Conservation (phyloP, 176 grass and related monocot genomes). For the Avena sativa region DNA sequence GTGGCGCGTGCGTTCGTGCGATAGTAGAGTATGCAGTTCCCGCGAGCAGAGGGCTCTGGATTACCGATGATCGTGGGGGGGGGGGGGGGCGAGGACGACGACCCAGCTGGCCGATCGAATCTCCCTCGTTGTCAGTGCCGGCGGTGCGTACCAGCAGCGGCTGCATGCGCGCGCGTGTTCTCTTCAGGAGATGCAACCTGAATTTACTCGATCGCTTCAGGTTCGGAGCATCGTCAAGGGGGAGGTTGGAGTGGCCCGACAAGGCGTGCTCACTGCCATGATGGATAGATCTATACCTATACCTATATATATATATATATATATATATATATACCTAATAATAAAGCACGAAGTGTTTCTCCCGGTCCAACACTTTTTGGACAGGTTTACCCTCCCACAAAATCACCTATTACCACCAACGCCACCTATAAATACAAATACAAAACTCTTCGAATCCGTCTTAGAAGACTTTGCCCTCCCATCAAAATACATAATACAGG, state of each 20-base stretch:
- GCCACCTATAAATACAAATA: too few relatives aligned
- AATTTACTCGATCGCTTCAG: neutral
- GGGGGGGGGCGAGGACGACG: neutral
- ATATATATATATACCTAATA: too few relatives aligned
- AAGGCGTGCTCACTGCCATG: neutral
- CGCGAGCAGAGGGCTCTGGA: neutral
- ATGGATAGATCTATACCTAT: neutral
- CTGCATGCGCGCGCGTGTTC: neutral
- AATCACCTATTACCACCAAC: too few relatives aligned
- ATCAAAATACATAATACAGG: too few relatives aligned
- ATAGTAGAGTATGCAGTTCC: neutral
- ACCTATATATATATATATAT: too few relatives aligned
- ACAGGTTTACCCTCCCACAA: too few relatives aligned
- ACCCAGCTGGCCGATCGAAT: neutral
- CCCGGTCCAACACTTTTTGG: too few relatives aligned
- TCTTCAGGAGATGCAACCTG: neutral
- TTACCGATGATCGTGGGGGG: neutral
- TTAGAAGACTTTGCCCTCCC: too few relatives aligned
- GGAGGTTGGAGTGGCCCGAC: neutral
- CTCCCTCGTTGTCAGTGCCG: conserved; percentile 32
- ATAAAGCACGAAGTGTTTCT: too few relatives aligned
- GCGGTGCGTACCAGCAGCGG: neutral
- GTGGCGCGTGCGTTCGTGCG: conserved; percentile 25
- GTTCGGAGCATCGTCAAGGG: neutral
- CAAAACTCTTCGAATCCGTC: too few relatives aligned